A percentile compares a stretch with the other conserved stretches of the same genome.
Conservation (phyloP, 1,284 basidiomycete genomes). For the Volvariella volvacea region DNA sequence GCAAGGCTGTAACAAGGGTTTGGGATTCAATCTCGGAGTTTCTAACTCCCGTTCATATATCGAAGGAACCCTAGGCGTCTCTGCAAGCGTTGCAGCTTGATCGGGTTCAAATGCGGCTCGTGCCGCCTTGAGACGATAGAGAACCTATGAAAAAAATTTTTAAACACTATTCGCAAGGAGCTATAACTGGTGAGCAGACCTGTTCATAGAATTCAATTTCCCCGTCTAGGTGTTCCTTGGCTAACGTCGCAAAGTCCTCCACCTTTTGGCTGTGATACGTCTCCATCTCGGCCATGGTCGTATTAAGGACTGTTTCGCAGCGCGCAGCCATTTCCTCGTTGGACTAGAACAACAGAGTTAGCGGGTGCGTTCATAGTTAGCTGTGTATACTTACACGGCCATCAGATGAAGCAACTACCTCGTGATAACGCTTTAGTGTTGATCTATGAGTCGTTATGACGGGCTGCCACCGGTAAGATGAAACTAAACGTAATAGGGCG, state of each 20-base stretch:
- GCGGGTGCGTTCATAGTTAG: slow-evolving; percentile 8
- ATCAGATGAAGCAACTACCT: slow-evolving; percentile 29
- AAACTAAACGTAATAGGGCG: slow-evolving; percentile 1
- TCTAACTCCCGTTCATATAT: slow-evolving; percentile 70
- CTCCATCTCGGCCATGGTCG: slow-evolving; percentile 84
- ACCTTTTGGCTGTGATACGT: slow-evolving; percentile 69
- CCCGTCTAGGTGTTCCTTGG: slow-evolving; percentile 66
- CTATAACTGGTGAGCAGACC: slow-evolving; percentile 24
- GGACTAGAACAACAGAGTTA: slow-evolving; percentile 27
- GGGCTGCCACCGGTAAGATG: slow-evolving; percentile 30
- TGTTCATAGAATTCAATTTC: slow-evolving; percentile 74
- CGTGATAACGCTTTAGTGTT: slow-evolving; percentile 57
- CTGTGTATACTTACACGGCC: slow-evolving; percentile 28
- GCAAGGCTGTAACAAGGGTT: slow-evolving; percentile 59
- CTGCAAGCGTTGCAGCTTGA: slow-evolving; percentile 36
- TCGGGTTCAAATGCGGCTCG: slow-evolving; percentile 46
- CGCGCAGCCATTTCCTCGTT: slow-evolving; percentile 62
- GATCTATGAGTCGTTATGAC: slow-evolving; percentile 68
- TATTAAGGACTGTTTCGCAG: slow-evolving; percentile 84
- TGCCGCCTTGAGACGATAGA: slow-evolving; percentile 48
- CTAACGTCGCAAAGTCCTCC: slow-evolving; percentile 57
- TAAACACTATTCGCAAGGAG: neutral
- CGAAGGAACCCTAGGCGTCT: slow-evolving; percentile 51
- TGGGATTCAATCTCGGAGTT: slow-evolving; percentile 40
- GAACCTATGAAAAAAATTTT: slow-evolving; percentile 31